Evolutionary conservation across 352 stramenopile species (phyloP), one percentile per base, ranked within the genome.

Genomic region (Plasmopara halstedii): DNA sequence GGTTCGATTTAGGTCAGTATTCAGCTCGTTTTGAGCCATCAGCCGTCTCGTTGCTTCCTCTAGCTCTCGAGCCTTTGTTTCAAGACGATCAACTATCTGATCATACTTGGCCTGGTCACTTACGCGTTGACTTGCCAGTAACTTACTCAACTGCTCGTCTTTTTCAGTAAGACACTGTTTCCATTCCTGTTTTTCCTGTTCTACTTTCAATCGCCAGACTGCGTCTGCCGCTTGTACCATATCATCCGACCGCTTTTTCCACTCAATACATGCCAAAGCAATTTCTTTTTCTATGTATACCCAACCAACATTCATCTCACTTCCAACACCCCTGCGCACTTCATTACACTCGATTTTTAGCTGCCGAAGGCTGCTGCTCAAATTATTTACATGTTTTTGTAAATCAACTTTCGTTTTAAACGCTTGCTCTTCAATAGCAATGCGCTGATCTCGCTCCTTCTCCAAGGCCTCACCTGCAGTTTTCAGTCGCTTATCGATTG

Each of bases 101-200:
- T 78, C 61, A 15, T 75, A 81, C 50, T 82, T 84, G 20, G 58
- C 47, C 35, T 85, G 66, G n/a, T 83, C 76, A 11, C 67, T 72
- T 10, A 76, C 64, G 10, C 67, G 64, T 38, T 76, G 55, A 17
- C 52, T 67, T 0, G 62, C 56, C 20, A 85, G 44, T 15, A 79
- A 15, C 1, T 34, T 37, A 39, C 63, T 54, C 58, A 84, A 75
- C 19, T 83, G 69, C 29, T 67, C 64, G 33, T 88, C 67, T 27
- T 80, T 83, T 26, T 52, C 42, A 21, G 71, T 55, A 9, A 88
- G 11, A 8, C 34, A 45, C 7, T 50, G 43, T 37, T 68, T 56
- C 69, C 76, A 83, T 6, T 76, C 43, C 10, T 62, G 46, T 19
- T 75, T 70, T 19, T 84, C 73, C 17, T 57, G 40, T 23, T 67